Percentiles rank a stretch among this genome's conserved stretches.
These are phyloP conservation scores for Cladosporium sp. DNA, from an alignment of 2,329 filamentous ascomycete species.

Conservation along the genomic window DNA sequence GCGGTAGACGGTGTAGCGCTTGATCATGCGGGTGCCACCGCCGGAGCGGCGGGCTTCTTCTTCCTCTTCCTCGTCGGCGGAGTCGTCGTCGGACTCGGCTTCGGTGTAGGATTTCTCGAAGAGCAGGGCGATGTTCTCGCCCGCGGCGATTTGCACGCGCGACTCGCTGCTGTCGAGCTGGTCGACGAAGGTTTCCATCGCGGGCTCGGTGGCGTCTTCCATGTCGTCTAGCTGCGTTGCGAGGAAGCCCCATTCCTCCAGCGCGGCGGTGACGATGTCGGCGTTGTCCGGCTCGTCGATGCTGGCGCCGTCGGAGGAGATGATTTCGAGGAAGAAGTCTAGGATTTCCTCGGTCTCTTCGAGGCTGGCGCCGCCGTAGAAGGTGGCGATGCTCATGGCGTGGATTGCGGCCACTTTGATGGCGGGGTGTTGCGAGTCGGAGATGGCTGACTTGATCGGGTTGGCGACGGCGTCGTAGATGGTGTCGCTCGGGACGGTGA, in stretches of 20 bases:
- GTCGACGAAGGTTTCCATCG: slow-evolving; percentile 76
- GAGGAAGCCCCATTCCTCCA: slow-evolving; percentile 75
- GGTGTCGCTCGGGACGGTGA: slow-evolving; percentile 61
- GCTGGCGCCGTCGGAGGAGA: slow-evolving; percentile 71
- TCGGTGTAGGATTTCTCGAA: slow-evolving; percentile 68
- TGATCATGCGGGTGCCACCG: slow-evolving; percentile 43
- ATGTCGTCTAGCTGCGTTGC: slow-evolving; percentile 73
- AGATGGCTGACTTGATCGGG: slow-evolving; percentile 57
- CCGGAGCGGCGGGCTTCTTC: slow-evolving; percentile 38
- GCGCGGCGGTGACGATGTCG: slow-evolving; percentile 65
- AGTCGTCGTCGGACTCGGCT: slow-evolving; percentile 51
- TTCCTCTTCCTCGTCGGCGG: slow-evolving; percentile 39
- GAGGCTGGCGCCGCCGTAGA: slow-evolving; percentile 69
- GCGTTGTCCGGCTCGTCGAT: slow-evolving; percentile 68
- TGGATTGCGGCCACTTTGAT: slow-evolving; percentile 70
- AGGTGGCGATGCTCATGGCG: slow-evolving; percentile 64
- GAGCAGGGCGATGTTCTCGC: slow-evolving; percentile 74
- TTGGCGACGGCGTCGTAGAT: slow-evolving; percentile 60
- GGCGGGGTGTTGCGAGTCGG: slow-evolving; percentile 59
- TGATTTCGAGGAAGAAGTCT: slow-evolving; percentile 69
- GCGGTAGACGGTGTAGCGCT: slow-evolving; percentile 64
- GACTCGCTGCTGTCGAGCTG: slow-evolving; percentile 73
- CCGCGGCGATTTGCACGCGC: slow-evolving; percentile 70
- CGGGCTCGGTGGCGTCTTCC: slow-evolving; percentile 63
- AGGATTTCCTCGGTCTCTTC: slow-evolving; percentile 66